phyloP scores from a whole-genome alignment of 257 asterid species.

The Verbascum thapsus region DNA sequence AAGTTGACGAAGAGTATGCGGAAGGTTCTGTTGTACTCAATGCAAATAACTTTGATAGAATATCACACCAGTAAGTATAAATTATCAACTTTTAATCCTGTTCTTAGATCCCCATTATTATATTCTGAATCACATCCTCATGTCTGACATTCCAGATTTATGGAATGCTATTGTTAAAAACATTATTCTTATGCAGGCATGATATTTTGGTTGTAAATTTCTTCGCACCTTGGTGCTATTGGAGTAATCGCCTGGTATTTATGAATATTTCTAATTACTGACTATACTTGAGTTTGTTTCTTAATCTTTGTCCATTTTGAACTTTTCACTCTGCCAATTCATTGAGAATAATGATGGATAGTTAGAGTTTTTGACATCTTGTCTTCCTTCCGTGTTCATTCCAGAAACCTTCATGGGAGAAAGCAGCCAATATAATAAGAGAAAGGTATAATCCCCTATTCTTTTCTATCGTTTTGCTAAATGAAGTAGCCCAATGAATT shows the following conservation, averaged over 20 bases:
- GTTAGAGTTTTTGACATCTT: constrained; percentile 9
- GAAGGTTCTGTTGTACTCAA: constrained; percentile 58
- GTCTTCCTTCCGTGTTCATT: constrained; percentile 25
- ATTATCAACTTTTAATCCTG: constrained; percentile 6
- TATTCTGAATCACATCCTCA: constrained; percentile 13
- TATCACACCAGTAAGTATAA: constrained; percentile 56
- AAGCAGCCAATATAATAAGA: constrained; percentile 56
- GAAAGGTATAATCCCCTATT: constrained; percentile 45
- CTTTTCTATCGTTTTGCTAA: constrained; percentile 10
- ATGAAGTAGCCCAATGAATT: background rate
- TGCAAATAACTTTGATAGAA: constrained; percentile 53
- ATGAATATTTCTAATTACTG: constrained; percentile 6
- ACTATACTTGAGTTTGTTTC: constrained; percentile 7
- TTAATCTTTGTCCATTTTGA: background rate
- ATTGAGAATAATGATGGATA: constrained; percentile 6
- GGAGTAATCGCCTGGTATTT: constrained; percentile 68
- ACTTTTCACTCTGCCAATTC: background rate
- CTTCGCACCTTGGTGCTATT: constrained; percentile 74
- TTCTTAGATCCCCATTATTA: background rate
- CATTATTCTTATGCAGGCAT: constrained; percentile 41
- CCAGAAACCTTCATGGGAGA: constrained; percentile 82
- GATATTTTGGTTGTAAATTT: constrained; percentile 62
- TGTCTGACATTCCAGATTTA: constrained; percentile 5
- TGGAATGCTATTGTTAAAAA: constrained; percentile 18
- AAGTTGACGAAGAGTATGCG: constrained; percentile 52